Conservation (phyloP, 192 early-diverging fungal genomes). For the Coemansia erecta region DNA sequence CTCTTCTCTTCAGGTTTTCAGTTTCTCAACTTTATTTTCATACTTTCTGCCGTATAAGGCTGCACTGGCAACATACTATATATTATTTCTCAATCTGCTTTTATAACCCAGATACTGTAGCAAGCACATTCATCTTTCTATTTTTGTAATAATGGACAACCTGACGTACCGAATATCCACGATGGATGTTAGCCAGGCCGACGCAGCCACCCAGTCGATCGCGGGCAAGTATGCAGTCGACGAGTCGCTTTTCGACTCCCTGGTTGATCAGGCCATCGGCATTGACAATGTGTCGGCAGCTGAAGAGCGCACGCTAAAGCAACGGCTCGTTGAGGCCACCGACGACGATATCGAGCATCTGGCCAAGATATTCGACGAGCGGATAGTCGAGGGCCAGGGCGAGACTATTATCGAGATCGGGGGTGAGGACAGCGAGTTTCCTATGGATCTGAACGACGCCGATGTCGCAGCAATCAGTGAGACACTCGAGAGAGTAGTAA, state of each 20-base stretch:
- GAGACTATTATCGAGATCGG: slow-evolving; percentile 80
- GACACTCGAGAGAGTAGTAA: slow-evolving; percentile 40
- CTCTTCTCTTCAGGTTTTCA: no score
- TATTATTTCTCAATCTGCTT: neutral
- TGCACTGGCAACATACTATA: no score
- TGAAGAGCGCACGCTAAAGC: slow-evolving; percentile 33
- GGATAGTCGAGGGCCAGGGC: slow-evolving; percentile 62
- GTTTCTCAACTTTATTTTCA: no score
- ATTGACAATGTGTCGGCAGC: neutral
- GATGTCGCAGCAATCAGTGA: slow-evolving; percentile 51
- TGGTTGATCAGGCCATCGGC: slow-evolving; percentile 39
- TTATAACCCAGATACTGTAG: neutral
- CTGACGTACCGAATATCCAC: slow-evolving; percentile 25
- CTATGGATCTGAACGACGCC: slow-evolving; percentile 61
- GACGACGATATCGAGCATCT: slow-evolving; percentile 53
- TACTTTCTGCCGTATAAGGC: no score
- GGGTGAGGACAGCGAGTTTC: slow-evolving; percentile 67
- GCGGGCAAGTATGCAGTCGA: slow-evolving; percentile 44
- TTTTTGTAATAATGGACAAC: slow-evolving; percentile 12
- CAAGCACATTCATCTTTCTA: neutral
- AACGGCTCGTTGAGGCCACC: slow-evolving; percentile 51
- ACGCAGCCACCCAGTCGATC: neutral
- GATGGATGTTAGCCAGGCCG: slow-evolving; percentile 8
- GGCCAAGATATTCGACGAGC: slow-evolving; percentile 33
- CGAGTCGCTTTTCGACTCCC: slow-evolving; percentile 39